These are phyloP conservation scores for Tanacetum coccineum DNA, from an alignment of 129 eudicot genomes.

Conservation along the genomic window DNA sequence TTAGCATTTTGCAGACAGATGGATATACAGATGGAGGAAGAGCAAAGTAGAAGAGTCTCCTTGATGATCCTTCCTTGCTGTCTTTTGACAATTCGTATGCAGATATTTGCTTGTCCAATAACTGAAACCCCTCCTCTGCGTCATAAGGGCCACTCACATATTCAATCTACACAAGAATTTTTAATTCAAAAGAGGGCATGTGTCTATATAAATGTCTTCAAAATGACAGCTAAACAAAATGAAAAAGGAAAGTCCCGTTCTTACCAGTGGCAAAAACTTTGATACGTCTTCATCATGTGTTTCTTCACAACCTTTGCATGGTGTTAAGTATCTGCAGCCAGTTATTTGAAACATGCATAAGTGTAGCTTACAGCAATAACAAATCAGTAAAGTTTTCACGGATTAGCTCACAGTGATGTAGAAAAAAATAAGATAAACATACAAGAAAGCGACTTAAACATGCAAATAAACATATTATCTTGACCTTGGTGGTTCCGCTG, in stretches of 20 bases:
- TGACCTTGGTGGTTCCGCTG: too few relatives aligned
- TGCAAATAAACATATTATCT: too few relatives aligned
- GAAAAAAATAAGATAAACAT: too few relatives aligned
- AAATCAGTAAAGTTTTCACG: background rate
- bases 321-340: slow-evolving; percentile 58
- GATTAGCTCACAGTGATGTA: background rate
- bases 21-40: slow-evolving; percentile 99
- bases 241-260: slow-evolving; percentile 9
- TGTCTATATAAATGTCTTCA: background rate
- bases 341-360: slow-evolving; percentile 10
- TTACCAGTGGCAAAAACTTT: slow-evolving; percentile 65
- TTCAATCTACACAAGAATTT: slow-evolving; percentile 47
- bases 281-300: slow-evolving; percentile 50
- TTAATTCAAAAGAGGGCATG: background rate
- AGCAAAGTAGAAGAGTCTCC: slow-evolving; percentile 95
- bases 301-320: slow-evolving; percentile 36
- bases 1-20: slow-evolving; percentile 90
- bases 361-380: background rate
- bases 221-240: background rate
- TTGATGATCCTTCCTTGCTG: slow-evolving; percentile 50
- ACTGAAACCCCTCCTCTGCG: slow-evolving; percentile 64
- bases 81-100: slow-evolving; percentile 61
- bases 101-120: slow-evolving; percentile 61
- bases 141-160: slow-evolving; percentile 85
- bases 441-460: too few relatives aligned